Conservation (phyloP, 2,329 filamentous ascomycete species). For the Zelopaecilomyces penicillatus region DNA sequence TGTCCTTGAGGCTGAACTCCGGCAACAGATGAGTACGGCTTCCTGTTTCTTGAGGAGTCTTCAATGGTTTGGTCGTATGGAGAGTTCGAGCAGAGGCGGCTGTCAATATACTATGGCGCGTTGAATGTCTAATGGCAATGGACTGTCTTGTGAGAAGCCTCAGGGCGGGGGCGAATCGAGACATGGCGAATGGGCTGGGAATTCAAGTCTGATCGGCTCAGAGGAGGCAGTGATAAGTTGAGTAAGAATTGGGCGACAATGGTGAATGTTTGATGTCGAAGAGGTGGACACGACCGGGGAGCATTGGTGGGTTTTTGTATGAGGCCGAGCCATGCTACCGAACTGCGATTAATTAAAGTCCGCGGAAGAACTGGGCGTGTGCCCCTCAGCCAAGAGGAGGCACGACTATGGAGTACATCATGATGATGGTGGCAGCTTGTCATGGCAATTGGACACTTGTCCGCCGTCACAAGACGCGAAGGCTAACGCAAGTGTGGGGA, state of each 20-base stretch:
- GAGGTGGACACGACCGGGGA: background rate
- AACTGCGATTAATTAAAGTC: too few species aligned
- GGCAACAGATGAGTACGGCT: conserved; percentile 38
- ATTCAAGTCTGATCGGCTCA: background rate
- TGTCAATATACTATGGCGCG: conserved; percentile 3
- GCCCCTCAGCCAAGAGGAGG: too few species aligned
- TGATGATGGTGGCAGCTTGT: too few species aligned
- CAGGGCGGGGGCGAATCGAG: conserved; percentile 16
- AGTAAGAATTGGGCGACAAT: background rate
- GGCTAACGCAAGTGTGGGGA: too few species aligned
- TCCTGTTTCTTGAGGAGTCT: conserved; percentile 11
- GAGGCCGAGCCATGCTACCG: too few species aligned
- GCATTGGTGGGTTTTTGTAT: background rate
- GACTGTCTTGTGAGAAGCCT: conserved; percentile 13
- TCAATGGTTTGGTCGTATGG: conserved; percentile 13
- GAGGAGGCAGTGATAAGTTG: background rate
- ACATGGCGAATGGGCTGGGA: conserved; percentile 13
- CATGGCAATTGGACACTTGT: too few species aligned
- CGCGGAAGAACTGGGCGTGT: too few species aligned
- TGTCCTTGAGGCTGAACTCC: conserved; percentile 68
- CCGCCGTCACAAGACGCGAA: too few species aligned
- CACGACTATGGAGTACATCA: too few species aligned
- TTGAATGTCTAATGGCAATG: conserved; percentile 4
- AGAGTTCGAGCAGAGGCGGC: conserved; percentile 13
- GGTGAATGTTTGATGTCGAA: background rate